Conservation (phyloP, 75 land plant species). For the Gnetum montanum region DNA sequence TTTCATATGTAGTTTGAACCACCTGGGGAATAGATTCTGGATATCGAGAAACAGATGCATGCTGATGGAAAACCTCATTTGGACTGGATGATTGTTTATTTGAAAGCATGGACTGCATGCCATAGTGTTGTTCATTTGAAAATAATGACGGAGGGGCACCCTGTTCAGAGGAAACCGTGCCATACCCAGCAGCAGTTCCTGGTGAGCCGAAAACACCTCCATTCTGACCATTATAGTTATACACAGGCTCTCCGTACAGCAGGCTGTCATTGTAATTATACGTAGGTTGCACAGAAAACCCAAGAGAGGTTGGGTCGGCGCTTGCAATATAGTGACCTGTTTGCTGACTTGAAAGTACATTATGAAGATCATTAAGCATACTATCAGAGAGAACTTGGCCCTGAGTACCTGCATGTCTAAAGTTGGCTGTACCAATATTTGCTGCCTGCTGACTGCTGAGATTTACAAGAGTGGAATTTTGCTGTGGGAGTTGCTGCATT, state of each 20-base stretch:
- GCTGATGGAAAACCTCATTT: constrained; percentile 22
- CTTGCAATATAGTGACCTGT: background rate
- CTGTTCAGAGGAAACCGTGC: constrained; percentile 6
- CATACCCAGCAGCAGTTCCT: background rate
- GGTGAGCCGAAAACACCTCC: constrained; percentile 11
- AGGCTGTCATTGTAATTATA: constrained; percentile 4
- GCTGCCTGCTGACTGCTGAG: background rate
- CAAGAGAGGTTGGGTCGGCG: background rate
- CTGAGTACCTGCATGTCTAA: background rate
- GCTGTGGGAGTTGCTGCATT: background rate
- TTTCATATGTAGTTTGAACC: constrained; percentile 10
- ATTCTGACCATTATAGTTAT: constrained; percentile 8
- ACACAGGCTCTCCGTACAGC: constrained; percentile 16
- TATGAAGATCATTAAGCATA: background rate
- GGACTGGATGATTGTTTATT: too few species aligned
- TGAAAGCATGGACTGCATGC: constrained; percentile 40
- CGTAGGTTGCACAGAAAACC: constrained; percentile 3
- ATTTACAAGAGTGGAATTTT: background rate
- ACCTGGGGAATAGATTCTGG: constrained; percentile 31
- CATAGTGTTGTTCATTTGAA: constrained; percentile 9
- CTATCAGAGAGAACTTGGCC: background rate
- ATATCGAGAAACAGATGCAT: constrained; percentile 40
- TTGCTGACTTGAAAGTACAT: constrained; percentile 2
- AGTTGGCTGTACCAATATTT: background rate
- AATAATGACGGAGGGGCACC: background rate